Percentiles rank a stretch among this genome's conserved stretches.
These are phyloP conservation scores for Nannochloris sp. DNA, from an alignment of 139 green algal species.

Conservation along the genomic window DNA sequence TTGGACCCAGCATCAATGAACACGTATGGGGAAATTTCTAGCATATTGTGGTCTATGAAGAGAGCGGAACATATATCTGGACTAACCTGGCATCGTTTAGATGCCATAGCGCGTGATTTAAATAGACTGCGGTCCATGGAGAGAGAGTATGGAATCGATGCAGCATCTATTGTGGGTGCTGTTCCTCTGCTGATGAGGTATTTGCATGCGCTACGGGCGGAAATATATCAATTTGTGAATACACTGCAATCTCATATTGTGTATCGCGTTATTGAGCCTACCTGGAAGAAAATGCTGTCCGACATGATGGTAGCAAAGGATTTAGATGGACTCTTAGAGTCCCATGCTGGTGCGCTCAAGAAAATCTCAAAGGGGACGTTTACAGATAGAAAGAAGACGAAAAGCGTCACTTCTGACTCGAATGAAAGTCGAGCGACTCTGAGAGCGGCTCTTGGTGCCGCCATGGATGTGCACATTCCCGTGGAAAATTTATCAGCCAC, in stretches of 20 bases:
- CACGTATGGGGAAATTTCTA: constrained; percentile 68
- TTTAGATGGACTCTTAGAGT: constrained; percentile 72
- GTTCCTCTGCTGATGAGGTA: constrained; percentile 37
- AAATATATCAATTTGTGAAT: constrained; percentile 81
- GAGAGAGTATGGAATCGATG: constrained; percentile 15
- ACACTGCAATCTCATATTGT: constrained; percentile 92
- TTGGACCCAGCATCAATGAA: constrained; percentile 27
- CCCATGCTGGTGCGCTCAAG: constrained; percentile 62
- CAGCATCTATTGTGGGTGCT: constrained; percentile 6
- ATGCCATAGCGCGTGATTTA: constrained; percentile 37
- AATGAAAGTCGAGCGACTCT: constrained; percentile 23
- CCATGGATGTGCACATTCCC: constrained; percentile 21
- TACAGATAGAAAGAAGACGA: constrained; percentile 16
- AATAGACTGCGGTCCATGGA: constrained; percentile 9
- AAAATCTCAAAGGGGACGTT: constrained; percentile 17
- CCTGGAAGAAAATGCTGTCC: constrained; percentile 44
- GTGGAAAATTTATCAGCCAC: constrained; percentile 5
- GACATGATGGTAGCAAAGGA: constrained; percentile 40
- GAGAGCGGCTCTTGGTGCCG: constrained; percentile 32
- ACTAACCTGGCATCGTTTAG: constrained; percentile 60
- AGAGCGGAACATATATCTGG: constrained; percentile 64
- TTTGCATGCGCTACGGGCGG: constrained; percentile 59
- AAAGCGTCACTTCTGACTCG: constrained; percentile 5
- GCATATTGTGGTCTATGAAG: constrained; percentile 84
- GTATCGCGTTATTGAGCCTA: constrained; percentile 72